Base-by-base conservation (phyloP, 805 yeast species). In the Ogataea trehalophila region DNA sequence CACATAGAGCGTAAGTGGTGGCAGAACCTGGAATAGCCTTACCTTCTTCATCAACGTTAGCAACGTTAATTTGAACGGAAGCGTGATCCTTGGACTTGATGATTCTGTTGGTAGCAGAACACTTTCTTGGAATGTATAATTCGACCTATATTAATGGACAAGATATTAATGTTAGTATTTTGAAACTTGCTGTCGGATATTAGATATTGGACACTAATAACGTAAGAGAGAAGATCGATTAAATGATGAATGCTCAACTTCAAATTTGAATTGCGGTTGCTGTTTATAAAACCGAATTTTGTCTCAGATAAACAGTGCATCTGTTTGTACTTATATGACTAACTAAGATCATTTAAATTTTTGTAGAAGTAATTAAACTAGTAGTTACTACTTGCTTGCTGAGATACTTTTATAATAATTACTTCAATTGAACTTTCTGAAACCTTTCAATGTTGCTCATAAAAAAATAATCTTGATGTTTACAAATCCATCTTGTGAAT, bases 21-120 rank as follows among this genome's bases (percentile, higher is more conserved):
- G 79, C 78, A 67, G 81, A 81, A 74, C 91, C 95, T 71, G 90
- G 84, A 73, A 92, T 81, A 66, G 94, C 94, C 73, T 85, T 91
- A 66, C 99, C 99, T 70, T 87, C 85, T 72, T 81, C 97, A 71
- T 94, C 97, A 70, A 94, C 96, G 78, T 92, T 89, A 70, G 96
- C 98, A 68, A 94, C 83, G 92, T 87, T 92, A 80, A 94, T 87
- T 81, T 94, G 99, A 67, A 94, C 97, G 60, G 98, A 87, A 66
- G 97, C 94, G 79, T 94, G 99, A 80, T 94, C 99, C 84, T 94
- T 91, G 71, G 99, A 91, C 83, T 89, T 90, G 85, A 94, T 91
- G 81, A 94, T 90, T 83, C 97, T 90, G 96, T 90, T 91, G 79
- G 99, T 90, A 73, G 99, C 99, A 79, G 99, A 94, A 85, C 99